Conservation (phyloP, 805 yeast genomes). For the Hanseniaspora clermontiae region DNA sequence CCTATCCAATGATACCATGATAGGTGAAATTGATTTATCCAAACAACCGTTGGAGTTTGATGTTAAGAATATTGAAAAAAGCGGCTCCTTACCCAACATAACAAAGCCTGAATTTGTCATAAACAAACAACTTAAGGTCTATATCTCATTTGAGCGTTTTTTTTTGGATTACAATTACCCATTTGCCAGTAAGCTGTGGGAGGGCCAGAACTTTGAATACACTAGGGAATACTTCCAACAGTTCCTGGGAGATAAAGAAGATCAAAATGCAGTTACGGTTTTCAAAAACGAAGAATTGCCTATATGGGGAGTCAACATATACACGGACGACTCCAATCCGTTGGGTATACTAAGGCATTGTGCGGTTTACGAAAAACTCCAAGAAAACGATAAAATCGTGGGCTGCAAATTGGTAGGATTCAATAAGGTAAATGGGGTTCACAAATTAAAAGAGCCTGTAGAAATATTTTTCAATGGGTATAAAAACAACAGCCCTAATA, state of each 20-base stretch:
- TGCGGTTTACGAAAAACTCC: conserved; percentile 43
- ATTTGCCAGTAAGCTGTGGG: not conserved
- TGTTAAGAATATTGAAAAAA: not conserved
- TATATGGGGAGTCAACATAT: conserved; percentile 85
- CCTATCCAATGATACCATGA: not conserved
- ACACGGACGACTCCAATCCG: conserved; percentile 87
- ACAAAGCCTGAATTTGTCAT: not conserved
- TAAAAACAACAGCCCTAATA: not conserved
- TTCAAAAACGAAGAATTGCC: conserved; percentile 4
- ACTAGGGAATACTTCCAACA: not conserved
- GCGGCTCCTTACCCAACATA: not conserved
- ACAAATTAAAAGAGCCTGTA: conserved; percentile 17
- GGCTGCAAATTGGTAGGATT: conserved; percentile 24
- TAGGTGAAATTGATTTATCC: not conserved
- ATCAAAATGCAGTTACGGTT: not conserved
- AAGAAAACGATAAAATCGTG: conserved; percentile 20
- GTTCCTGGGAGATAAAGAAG: not conserved
- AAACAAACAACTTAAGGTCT: not conserved
- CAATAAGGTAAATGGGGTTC: conserved; percentile 22
- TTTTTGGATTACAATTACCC: conserved; percentile 2
- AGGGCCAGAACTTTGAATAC: not conserved
- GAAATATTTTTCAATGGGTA: conserved; percentile 4
- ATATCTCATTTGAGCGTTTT: not conserved
- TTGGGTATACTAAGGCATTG: conserved; percentile 61
- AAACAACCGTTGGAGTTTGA: not conserved